Conservation (phyloP, 2,329 filamentous ascomycete genomes). For the Apiospora aurea region DNA sequence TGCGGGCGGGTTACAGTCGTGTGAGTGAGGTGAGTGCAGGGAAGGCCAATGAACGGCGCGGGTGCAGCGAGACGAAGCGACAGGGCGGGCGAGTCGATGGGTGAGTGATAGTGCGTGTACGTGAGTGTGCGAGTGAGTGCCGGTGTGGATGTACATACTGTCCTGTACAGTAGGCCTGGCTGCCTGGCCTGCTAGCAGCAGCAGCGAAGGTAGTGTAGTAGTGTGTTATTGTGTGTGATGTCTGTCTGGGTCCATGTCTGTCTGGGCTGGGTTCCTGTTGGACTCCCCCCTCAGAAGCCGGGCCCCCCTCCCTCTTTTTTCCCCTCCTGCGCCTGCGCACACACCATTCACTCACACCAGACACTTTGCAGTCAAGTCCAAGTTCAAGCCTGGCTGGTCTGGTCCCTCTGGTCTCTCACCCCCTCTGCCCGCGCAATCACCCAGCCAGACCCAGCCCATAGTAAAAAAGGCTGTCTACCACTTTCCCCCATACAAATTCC, state of each 20-base stretch:
- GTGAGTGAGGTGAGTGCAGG: neutral
- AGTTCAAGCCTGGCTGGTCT: slow-evolving; percentile 18
- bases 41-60: slow-evolving; percentile 3
- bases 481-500: slow-evolving; percentile 63
- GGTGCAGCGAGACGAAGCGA: neutral
- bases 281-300: slow-evolving; percentile 2
- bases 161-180: neutral
- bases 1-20: slow-evolving; percentile 18
- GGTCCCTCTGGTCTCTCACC: slow-evolving; percentile 39
- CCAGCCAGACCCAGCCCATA: slow-evolving; percentile 65
- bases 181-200: neutral
- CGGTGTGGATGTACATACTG: neutral
- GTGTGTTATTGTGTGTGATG: slow-evolving; percentile 20
- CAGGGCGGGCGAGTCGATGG: neutral
- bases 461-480: slow-evolving; percentile 67
- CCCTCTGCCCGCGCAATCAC: slow-evolving; percentile 43
- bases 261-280: neutral
- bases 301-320: slow-evolving; percentile 7
- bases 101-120: slow-evolving; percentile 15
- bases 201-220: neutral
- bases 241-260: slow-evolving; percentile 18
- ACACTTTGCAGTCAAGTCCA: neutral
- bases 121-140: neutral
- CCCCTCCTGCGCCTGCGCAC: slow-evolving; percentile 9
- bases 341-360: slow-evolving; percentile 3